Evolutionary conservation across 73 alveolate species (phyloP).

Genomic region (Urostyla sp.): DNA sequence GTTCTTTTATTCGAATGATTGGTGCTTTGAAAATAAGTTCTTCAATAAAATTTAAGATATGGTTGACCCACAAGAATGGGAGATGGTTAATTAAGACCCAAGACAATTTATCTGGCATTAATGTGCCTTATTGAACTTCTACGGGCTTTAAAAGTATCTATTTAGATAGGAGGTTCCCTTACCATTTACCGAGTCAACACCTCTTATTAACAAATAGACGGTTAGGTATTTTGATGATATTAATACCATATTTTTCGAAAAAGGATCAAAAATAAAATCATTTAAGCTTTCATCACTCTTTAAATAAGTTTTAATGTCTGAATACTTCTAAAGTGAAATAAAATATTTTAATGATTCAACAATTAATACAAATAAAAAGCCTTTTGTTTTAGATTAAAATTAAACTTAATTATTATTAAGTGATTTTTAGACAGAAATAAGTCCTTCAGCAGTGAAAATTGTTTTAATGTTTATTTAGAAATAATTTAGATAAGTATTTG

Average conservation of each 20-base stretch:
- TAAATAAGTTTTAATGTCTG: background rate
- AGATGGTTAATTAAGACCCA: constrained; percentile 69
- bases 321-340: background rate
- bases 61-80: constrained; percentile 66
- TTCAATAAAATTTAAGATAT: constrained; percentile 32
- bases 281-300: background rate
- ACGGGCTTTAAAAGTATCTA: constrained; percentile 82
- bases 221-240: background rate
- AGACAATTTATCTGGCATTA: constrained; percentile 78
- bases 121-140: constrained; percentile 59
- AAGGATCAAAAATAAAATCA: background rate
- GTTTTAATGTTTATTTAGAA: constrained; percentile 69
- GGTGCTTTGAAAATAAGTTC: constrained; percentile 80
- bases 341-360: background rate
- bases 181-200: background rate
- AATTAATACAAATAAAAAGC: background rate
- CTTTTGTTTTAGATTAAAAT: background rate
- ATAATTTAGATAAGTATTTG: constrained; percentile 82
- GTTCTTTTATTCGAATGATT: constrained; percentile 67
- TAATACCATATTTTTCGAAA: too few species aligned
- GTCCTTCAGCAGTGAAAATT: too few species aligned
- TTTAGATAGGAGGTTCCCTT: constrained; percentile 78
- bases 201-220: background rate
- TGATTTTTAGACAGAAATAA: too few species aligned
- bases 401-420: too few species aligned